Evolutionary conservation across 768 basidiomycete species (phyloP).

Genomic region (Kwoniella pini): DNA sequence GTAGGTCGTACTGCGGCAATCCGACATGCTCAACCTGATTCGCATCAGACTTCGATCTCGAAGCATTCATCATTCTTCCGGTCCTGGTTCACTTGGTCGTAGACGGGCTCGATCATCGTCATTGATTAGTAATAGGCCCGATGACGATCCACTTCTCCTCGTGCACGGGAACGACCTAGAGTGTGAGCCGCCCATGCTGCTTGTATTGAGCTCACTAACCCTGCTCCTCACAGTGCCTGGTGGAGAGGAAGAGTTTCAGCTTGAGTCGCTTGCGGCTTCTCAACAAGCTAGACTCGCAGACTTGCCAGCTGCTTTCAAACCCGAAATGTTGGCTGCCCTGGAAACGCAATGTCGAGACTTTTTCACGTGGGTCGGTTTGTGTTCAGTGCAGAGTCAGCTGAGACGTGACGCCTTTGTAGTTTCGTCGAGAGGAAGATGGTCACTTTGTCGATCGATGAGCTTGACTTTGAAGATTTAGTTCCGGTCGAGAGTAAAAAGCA

Average conservation of each 20-base stretch:
- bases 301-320: slow-evolving; percentile 37
- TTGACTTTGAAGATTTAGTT: slow-evolving; percentile 33
- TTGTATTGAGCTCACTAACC: neutral
- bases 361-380: slow-evolving; percentile 33
- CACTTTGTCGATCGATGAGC: slow-evolving; percentile 13
- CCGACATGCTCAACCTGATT: neutral
- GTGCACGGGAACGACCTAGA: slow-evolving; percentile 22
- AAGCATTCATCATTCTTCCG: slow-evolving; percentile 7
- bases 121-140: slow-evolving; percentile 15
- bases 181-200: slow-evolving; percentile 19
- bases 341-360: slow-evolving; percentile 46
- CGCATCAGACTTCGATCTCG: slow-evolving; percentile 4
- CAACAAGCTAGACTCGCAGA: slow-evolving; percentile 19
- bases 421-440: slow-evolving; percentile 34
- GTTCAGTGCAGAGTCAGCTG: neutral
- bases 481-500: slow-evolving; percentile 19
- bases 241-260: slow-evolving; percentile 4
- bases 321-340: slow-evolving; percentile 37
- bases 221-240: neutral
- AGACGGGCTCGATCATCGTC: slow-evolving; percentile 7
- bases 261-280: slow-evolving; percentile 11
- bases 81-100: neutral
- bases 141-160: slow-evolving; percentile 18
- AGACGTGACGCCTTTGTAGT: slow-evolving; percentile 7
- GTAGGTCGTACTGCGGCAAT: neutral